Base-by-base conservation (phyloP, 1,139 yeast species). In the Diutina neorugosa region DNA sequence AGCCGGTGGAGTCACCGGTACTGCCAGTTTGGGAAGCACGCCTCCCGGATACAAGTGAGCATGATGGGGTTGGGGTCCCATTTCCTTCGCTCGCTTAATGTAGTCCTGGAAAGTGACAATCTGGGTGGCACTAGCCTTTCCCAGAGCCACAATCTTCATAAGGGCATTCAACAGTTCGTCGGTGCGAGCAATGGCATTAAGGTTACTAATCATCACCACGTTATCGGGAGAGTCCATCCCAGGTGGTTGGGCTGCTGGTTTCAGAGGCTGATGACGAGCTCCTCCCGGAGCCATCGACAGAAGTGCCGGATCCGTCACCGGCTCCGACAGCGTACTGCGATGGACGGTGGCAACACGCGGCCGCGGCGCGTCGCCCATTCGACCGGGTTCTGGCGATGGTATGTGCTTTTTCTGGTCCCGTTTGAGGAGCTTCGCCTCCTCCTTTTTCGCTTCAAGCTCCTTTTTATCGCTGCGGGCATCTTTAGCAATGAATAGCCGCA, bases 101-200 rank as follows among this genome's bases (percentile, higher is more conserved):
- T 84, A 86, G n/a, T 78, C 82, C 65, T 89, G 95, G 64, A 90
- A 90, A 44, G 80, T 81, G 41, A 78, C 71, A 23, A 91, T 84
- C 63, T 89, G 93, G 8, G 77, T 82, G 1, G 80, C 77, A 0
- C 82, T 66, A 0, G 96, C 96, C 34, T 73, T 74, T 2, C 96
- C 96, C 56, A 83, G 78, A 0, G 98, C 96, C 1, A 91, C 96
- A 6, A 76, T 77, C 57, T 83, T 81, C 96, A 91, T 89, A 53
- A 91, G 69, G 2, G 77, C 69, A 59, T 82, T 84, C 53, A 91
- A 67, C 7, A 82, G 76, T 1, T 80, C 74, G 61, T 90, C 95
- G 4, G 77, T 74, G 51, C 86, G 76, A 0, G 97, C 97, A 65
- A 91, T 82, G 2, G 85, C 75, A 60, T 90, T 90, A 59, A 91